Percentiles rank a stretch among this genome's conserved stretches.
Evolutionary conservation across 148 eudicot species (phyloP).

Genomic region (Simmondsia chinensis): DNA sequence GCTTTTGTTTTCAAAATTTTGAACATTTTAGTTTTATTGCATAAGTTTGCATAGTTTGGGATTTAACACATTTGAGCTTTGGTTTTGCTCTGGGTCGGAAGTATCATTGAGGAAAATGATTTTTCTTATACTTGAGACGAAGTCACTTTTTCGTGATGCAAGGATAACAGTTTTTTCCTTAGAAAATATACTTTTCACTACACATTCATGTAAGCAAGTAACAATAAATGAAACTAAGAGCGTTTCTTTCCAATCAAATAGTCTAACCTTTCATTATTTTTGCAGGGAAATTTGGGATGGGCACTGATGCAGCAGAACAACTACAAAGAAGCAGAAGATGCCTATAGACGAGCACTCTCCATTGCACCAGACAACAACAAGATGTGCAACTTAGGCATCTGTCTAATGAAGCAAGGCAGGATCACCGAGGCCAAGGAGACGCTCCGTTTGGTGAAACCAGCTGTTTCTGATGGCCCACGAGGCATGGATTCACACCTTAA

Average conservation of each 20-base stretch:
- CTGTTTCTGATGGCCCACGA: slow-evolving; percentile 66
- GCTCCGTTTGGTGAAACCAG: slow-evolving; percentile 72
- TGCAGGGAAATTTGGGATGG: slow-evolving; percentile 98
- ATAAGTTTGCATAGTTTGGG: too few relatives aligned
- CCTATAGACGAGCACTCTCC: slow-evolving; percentile 73
- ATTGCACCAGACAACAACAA: slow-evolving; percentile 93
- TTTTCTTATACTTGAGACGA: too few relatives aligned
- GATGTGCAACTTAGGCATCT: slow-evolving; percentile 93
- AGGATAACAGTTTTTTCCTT: too few relatives aligned
- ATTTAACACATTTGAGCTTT: too few relatives aligned
- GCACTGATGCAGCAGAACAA: slow-evolving; percentile 92
- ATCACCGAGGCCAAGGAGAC: slow-evolving; percentile 74
- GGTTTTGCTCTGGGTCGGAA: too few relatives aligned
- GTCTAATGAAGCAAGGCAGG: slow-evolving; percentile 93
- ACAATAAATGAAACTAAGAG: too few relatives aligned
- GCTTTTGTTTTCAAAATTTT: too few relatives aligned
- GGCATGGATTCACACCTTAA: slow-evolving; percentile 94
- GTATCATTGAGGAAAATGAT: too few relatives aligned
- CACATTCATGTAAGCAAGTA: too few relatives aligned
- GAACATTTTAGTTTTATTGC: too few relatives aligned
- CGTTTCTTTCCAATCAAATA: background rate
- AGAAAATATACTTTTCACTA: too few relatives aligned
- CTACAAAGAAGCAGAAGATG: slow-evolving; percentile 89
- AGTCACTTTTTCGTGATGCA: too few relatives aligned
- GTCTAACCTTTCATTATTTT: background rate